Evolutionary conservation across 2,329 filamentous ascomycete genomes (phyloP).

Genomic region (Colletotrichum spaethianum): DNA sequence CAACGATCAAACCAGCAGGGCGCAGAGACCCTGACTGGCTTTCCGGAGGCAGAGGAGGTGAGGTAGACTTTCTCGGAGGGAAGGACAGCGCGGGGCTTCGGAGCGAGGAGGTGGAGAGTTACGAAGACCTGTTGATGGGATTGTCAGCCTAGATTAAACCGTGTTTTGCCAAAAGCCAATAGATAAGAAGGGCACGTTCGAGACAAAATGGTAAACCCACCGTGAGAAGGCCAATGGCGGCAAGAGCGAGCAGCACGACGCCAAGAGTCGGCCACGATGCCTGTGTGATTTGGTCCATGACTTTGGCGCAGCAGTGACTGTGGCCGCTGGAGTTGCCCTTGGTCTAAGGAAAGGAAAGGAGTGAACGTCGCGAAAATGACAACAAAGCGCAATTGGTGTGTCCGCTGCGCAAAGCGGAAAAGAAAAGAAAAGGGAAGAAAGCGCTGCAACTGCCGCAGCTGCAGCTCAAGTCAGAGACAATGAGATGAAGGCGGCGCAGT

Average conservation of each 20-base stretch:
- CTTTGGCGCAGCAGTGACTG: slow-evolving; percentile 7
- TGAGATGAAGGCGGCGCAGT: slow-evolving; percentile 20
- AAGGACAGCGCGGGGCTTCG: slow-evolving; percentile 80
- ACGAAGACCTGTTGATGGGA: slow-evolving; percentile 66
- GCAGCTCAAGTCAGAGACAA: slow-evolving; percentile 30
- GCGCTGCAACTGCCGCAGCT: slow-evolving; percentile 29
- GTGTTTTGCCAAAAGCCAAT: background rate
- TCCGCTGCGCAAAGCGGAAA: background rate
- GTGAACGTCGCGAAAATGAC: slow-evolving; percentile 6
- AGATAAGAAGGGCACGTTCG: background rate
- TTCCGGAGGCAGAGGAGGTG: slow-evolving; percentile 77
- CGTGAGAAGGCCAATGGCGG: slow-evolving; percentile 20
- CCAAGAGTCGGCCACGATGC: slow-evolving; percentile 37
- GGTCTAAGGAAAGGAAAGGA: background rate
- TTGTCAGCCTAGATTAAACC: slow-evolving; percentile 22
- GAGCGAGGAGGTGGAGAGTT: slow-evolving; percentile 81
- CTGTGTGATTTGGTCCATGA: slow-evolving; percentile 32
- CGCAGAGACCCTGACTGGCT: slow-evolving; percentile 63
- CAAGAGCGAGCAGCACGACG: slow-evolving; percentile 20
- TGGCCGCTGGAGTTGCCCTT: background rate
- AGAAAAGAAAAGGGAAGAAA: slow-evolving; percentile 1
- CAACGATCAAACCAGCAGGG: slow-evolving; percentile 91
- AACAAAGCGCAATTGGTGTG: background rate
- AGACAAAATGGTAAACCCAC: background rate
- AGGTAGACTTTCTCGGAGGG: slow-evolving; percentile 89